phyloP scores from a whole-genome alignment of 2,329 filamentous ascomycete genomes.

The Curvularia verruculosa region DNA sequence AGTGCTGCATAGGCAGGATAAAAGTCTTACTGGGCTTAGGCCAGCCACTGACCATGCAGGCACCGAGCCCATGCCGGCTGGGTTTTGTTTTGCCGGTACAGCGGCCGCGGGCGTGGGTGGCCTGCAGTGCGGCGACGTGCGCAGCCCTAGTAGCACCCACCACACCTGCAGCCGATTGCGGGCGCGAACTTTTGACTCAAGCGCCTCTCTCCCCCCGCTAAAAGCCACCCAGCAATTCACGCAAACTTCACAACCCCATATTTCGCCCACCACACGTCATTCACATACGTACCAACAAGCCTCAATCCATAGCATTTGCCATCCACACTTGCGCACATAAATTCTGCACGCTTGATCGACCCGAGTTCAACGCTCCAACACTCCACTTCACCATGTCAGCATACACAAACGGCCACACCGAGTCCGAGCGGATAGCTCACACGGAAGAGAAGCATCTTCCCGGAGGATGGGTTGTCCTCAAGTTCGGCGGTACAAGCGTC shows the following conservation, averaged over 20 bases:
- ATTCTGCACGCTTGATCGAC: background rate
- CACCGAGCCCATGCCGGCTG: conserved; percentile 6
- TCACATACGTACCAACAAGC: background rate
- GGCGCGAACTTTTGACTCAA: conserved; percentile 22
- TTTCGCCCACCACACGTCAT: conserved; percentile 15
- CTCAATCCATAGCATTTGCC: background rate
- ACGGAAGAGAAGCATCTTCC: conserved; percentile 56
- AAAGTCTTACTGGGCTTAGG: background rate
- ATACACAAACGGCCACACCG: conserved; percentile 41
- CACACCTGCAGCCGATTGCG: conserved; percentile 13
- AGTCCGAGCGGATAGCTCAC: conserved; percentile 50
- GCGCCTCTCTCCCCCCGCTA: conserved; percentile 13
- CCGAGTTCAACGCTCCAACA: conserved; percentile 2
- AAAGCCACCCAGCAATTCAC: conserved; percentile 13
- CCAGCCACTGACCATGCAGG: background rate
- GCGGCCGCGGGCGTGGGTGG: background rate
- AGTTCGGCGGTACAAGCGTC: conserved; percentile 93
- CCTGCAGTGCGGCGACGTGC: background rate
- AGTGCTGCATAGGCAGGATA: background rate
- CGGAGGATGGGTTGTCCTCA: conserved; percentile 82
- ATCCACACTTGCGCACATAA: background rate
- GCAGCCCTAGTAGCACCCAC: background rate
- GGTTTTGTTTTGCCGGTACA: conserved; percentile 1
- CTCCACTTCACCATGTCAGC: conserved; percentile 31
- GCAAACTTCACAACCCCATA: conserved; percentile 16